Evolutionary conservation across 345 rosid species (phyloP).

Genomic region (Corchorus olitorius): DNA sequence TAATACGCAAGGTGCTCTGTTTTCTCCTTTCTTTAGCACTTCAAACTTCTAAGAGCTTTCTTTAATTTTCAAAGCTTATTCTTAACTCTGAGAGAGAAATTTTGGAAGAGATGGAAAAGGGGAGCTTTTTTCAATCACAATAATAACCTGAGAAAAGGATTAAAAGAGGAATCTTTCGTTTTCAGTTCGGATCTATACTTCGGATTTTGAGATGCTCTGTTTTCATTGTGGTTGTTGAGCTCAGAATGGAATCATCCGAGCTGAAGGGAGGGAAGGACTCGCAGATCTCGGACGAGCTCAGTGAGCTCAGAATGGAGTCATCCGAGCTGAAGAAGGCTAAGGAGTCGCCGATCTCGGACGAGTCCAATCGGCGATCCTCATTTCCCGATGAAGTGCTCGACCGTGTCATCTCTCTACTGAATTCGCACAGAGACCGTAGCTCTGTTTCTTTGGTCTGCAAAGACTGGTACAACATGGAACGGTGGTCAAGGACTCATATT

Average conservation of each 20-base stretch:
- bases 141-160: background rate
- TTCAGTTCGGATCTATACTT: background rate
- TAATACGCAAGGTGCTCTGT: conserved; percentile 27
- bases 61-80: background rate
- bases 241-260: conserved; percentile 23
- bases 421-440: conserved; percentile 59
- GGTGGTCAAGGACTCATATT: conserved; percentile 59
- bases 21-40: conserved; percentile 25
- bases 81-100: background rate
- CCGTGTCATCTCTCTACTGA: conserved; percentile 47
- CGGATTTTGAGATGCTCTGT: background rate
- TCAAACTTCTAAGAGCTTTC: background rate
- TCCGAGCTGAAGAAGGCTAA: conserved; percentile 34
- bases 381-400: conserved; percentile 74
- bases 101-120: background rate
- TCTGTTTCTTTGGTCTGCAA: conserved; percentile 64
- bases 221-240: background rate
- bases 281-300: background rate
- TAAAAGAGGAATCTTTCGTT: background rate
- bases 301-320: conserved; percentile 23
- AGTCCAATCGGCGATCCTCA: conserved; percentile 28
- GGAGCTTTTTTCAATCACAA: background rate
- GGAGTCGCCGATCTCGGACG: conserved; percentile 28
- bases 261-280: too few relatives aligned
- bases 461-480: conserved; percentile 66